Evolutionary conservation across 2,329 filamentous ascomycete genomes (phyloP).

Genomic region (Clarireedia homoeocarpa): DNA sequence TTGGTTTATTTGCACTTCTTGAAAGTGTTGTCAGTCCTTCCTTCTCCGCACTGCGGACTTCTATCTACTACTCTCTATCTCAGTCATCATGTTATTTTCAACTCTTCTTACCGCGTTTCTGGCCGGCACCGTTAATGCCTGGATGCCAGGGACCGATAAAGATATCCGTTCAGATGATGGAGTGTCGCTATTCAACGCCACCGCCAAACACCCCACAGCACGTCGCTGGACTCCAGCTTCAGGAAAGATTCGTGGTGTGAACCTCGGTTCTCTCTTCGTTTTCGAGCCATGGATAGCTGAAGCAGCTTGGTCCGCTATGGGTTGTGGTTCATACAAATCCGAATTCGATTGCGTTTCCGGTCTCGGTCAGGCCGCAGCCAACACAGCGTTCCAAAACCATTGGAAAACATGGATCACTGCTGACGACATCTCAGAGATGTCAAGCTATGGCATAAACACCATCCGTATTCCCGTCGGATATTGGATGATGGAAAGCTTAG

Average conservation of each 20-base stretch:
- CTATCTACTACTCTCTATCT: no score
- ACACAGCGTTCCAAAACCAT: constrained; percentile 36
- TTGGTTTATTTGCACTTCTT: no score
- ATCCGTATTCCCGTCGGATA: constrained; percentile 43
- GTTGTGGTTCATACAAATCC: constrained; percentile 34
- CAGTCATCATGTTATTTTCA: not conserved
- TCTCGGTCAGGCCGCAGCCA: constrained; percentile 37
- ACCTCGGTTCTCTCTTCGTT: constrained; percentile 40
- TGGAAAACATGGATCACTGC: constrained; percentile 42
- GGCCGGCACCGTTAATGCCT: constrained; percentile 1
- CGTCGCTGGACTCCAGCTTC: constrained; percentile 8
- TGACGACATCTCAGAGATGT: constrained; percentile 37
- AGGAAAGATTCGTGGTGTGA: constrained; percentile 41
- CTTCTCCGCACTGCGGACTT: no score
- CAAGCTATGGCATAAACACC: constrained; percentile 38
- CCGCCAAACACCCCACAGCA: not conserved
- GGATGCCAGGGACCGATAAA: constrained; percentile 5
- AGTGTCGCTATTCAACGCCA: constrained; percentile 4
- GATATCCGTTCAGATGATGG: not conserved
- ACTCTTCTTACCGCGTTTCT: constrained; percentile 1
- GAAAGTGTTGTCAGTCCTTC: no score
- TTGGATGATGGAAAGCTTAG: constrained; percentile 41
- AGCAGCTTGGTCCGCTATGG: constrained; percentile 36
- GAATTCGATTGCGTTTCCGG: constrained; percentile 41
- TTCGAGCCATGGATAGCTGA: constrained; percentile 41